A percentile compares a stretch with the other conserved stretches of the same genome.
phyloP scores from a whole-genome alignment of 140 eudicot genomes.

The Bidens hawaiensis region DNA sequence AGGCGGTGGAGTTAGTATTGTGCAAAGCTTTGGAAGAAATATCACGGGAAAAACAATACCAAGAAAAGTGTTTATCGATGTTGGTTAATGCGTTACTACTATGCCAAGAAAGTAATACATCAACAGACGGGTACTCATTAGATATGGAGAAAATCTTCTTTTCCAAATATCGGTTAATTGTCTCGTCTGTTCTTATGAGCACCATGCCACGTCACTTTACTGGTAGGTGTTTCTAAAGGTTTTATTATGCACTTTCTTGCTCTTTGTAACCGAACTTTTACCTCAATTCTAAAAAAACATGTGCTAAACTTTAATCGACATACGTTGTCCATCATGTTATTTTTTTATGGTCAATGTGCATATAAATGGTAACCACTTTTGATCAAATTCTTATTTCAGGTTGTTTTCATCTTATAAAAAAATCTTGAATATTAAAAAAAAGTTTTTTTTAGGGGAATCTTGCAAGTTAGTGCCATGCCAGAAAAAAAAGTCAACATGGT shows the following conservation, averaged over 20 bases:
- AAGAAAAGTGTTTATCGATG: constrained; percentile 70
- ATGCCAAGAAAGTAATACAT: constrained; percentile 33
- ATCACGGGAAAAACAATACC: constrained; percentile 58
- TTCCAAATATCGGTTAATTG: constrained; percentile 64
- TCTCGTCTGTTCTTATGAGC: constrained; percentile 84
- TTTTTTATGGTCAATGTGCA: too few species aligned
- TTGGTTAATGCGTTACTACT: constrained; percentile 55
- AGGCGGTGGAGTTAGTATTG: constrained; percentile 50
- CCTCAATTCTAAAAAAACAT: not conserved
- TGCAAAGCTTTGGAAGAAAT: constrained; percentile 75
- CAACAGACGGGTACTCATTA: constrained; percentile 27
- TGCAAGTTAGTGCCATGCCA: not conserved
- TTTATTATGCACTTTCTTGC: constrained; percentile 3
- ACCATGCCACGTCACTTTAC: constrained; percentile 83
- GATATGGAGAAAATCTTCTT: constrained; percentile 37
- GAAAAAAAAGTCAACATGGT: not conserved
- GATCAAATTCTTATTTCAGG: constrained; percentile 43
- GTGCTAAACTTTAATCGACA: not conserved
- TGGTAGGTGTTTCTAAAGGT: constrained; percentile 37
- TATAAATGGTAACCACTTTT: constrained; percentile 5
- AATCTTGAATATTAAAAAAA: too few species aligned
- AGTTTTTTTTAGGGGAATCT: not conserved
- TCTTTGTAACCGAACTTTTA: not conserved
- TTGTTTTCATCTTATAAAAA: too few species aligned
- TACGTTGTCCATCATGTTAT: not conserved